A percentile compares a stretch with the other conserved stretches of the same genome.
These are phyloP conservation scores for Schwanniomyces etchellsii DNA, from an alignment of 1,139 yeast species.

Conservation along the genomic window DNA sequence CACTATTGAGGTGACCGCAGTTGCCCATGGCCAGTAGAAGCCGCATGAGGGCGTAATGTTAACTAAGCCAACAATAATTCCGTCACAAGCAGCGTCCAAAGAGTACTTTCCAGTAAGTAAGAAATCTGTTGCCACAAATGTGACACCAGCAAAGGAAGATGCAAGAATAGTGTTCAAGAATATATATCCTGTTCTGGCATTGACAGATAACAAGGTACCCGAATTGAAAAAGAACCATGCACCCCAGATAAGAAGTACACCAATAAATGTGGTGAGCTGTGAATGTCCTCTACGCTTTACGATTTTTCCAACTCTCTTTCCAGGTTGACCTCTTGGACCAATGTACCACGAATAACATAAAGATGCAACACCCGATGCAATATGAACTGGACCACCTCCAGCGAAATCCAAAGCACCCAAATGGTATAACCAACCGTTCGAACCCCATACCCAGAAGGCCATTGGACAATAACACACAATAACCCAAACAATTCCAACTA, in stretches of 20 bases:
- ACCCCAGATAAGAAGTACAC: slow-evolving; percentile 45
- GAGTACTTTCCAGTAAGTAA: slow-evolving; percentile 35
- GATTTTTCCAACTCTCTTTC: slow-evolving; percentile 25
- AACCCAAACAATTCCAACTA: slow-evolving; percentile 34
- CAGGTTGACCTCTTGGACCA: slow-evolving; percentile 18
- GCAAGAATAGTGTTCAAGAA: slow-evolving; percentile 46
- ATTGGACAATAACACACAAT: slow-evolving; percentile 40
- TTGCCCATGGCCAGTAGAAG: slow-evolving; percentile 44
- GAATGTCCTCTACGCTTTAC: slow-evolving; percentile 30
- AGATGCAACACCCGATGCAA: slow-evolving; percentile 39
- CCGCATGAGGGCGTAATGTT: slow-evolving; percentile 51
- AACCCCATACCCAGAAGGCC: slow-evolving; percentile 42
- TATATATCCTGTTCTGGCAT: slow-evolving; percentile 42
- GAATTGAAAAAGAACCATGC: slow-evolving; percentile 51
- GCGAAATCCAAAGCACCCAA: slow-evolving; percentile 43
- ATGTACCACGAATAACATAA: slow-evolving; percentile 35
- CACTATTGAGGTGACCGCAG: slow-evolving; percentile 36
- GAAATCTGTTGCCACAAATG: slow-evolving; percentile 31
- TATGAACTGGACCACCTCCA: slow-evolving; percentile 48
- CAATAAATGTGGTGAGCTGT: slow-evolving; percentile 36
- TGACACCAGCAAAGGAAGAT: slow-evolving; percentile 34
- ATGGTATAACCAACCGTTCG: slow-evolving; percentile 37
- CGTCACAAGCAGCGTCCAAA: slow-evolving; percentile 41
- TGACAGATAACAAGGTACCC: slow-evolving; percentile 41
- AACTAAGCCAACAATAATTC: slow-evolving; percentile 44